Evolutionary conservation across 352 stramenopile genomes (phyloP).

Genomic region (Phytophthora europaea): DNA sequence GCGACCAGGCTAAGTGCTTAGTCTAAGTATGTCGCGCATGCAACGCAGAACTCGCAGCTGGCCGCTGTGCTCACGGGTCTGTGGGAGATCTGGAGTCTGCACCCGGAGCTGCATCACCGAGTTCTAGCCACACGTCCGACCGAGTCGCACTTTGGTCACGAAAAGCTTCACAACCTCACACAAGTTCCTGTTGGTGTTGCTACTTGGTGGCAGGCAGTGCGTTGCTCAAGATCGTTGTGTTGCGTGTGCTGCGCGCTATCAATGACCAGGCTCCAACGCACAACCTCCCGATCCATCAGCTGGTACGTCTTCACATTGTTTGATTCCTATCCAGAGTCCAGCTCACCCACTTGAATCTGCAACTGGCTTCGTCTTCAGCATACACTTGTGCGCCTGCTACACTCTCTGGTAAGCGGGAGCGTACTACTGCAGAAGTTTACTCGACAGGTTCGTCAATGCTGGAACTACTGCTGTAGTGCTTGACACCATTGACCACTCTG

Average conservation of each 20-base stretch:
- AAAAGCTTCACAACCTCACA: neutral
- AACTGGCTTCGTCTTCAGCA: constrained; percentile 15
- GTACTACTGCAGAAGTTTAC: constrained; percentile 38
- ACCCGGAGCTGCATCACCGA: constrained; percentile 20
- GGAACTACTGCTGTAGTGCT: neutral
- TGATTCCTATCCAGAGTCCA: neutral
- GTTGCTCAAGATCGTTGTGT: constrained; percentile 25
- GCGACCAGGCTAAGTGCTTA: neutral
- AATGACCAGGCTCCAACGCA: neutral
- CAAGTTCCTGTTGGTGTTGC: neutral
- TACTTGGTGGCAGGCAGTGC: constrained; percentile 10
- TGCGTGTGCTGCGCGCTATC: constrained; percentile 16
- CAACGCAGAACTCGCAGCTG: constrained; percentile 2
- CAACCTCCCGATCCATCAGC: constrained; percentile 23
- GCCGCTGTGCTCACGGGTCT: constrained; percentile 9
- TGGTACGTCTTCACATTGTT: constrained; percentile 11
- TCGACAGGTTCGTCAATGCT: constrained; percentile 18
- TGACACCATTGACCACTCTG: neutral
- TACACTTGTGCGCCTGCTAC: constrained; percentile 34
- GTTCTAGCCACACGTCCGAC: constrained; percentile 30
- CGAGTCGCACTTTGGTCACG: neutral
- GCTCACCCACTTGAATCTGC: constrained; percentile 6
- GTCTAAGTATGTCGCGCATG: neutral
- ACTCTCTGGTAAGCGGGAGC: constrained; percentile 36
- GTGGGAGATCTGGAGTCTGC: constrained; percentile 40